Base-by-base conservation (phyloP, 768 basidiomycete species). In the Ephemerocybe angulata region DNA sequence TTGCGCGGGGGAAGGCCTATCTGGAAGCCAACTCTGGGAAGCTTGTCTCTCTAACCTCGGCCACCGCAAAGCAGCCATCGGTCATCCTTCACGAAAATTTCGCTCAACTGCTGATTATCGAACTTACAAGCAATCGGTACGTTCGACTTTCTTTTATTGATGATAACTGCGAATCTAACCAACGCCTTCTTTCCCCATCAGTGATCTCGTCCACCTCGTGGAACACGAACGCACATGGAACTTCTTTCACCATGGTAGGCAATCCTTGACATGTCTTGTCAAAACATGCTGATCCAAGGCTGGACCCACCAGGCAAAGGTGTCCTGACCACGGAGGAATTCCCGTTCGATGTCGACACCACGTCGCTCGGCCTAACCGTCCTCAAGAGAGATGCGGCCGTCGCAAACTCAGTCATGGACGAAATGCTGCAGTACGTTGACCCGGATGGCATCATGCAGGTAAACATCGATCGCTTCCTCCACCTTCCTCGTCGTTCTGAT, bases 271-370 rank as follows among this genome's bases (percentile, higher is more conserved):
- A 27, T 4, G 48, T 47, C 51, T 58, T 57, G 46, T n/a, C n/a
- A n/a, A 53, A 35, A 40, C 19, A 33, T 28, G 28, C 47, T 31
- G 53, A 51, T 56, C 30, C 10, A 50, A 29, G 19, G 30, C n/a
- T 17, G 25, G 38, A 47, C 31, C 22, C 41, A 47, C 37, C 33
- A 76, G 74, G 72, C 11, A 69, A 72, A 49, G 71, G 69, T 7
- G 61, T 70, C 30, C 65, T 80, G 3, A 82, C 80, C 3, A 80
- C 79, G 3, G 72, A 74, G 38, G 66, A 70, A 24, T 82, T 80
- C 58, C 81, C 82, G 0, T 74, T 70, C 55, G 84, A 85, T 64
- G 65, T 83, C 25, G 83, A 84, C 57, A 84, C 82, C 0, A 84
- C 84, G 0, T 81, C 84, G 4, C 52, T 85, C 11, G 82, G 68